A percentile compares a stretch with the other conserved stretches of the same genome.
These are phyloP conservation scores for Suhomyces sp. DNA, from an alignment of 805 yeast genomes.

Conservation along the genomic window DNA sequence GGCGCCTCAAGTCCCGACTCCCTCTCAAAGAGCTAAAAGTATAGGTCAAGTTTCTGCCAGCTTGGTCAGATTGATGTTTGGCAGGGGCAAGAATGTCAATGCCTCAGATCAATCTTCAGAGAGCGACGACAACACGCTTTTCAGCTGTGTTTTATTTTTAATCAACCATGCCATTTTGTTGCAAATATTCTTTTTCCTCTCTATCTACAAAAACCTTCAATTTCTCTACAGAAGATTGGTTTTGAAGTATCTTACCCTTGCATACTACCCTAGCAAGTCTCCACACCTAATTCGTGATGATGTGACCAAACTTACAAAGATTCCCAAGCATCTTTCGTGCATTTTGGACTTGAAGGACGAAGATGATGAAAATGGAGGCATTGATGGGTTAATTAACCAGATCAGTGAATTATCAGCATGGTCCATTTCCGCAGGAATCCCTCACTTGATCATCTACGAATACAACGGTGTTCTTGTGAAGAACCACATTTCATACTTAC, in stretches of 20 bases:
- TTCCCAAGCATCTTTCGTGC: constrained; percentile 75
- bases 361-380: constrained; percentile 86
- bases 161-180: constrained; percentile 47
- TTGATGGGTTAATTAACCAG: constrained; percentile 75
- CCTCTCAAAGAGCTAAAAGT: no score
- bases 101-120: no score
- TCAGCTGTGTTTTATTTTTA: neutral
- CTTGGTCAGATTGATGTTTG: no score
- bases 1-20: no score
- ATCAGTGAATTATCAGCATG: constrained; percentile 79
- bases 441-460: constrained; percentile 73
- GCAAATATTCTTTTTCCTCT: constrained; percentile 52
- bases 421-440: constrained; percentile 87
- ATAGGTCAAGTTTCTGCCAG: no score
- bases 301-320: constrained; percentile 65
- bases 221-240: constrained; percentile 51
- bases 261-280: constrained; percentile 67
- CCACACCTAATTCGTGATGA: constrained; percentile 88
- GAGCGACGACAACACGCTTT: no score
- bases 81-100: no score
- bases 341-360: constrained; percentile 72
- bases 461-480: constrained; percentile 65
- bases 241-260: constrained; percentile 55
- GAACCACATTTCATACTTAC: constrained; percentile 28
- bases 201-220: constrained; percentile 53